These are phyloP conservation scores for Vicia sativa DNA, from an alignment of 306 rosid species.

Conservation along the genomic window DNA sequence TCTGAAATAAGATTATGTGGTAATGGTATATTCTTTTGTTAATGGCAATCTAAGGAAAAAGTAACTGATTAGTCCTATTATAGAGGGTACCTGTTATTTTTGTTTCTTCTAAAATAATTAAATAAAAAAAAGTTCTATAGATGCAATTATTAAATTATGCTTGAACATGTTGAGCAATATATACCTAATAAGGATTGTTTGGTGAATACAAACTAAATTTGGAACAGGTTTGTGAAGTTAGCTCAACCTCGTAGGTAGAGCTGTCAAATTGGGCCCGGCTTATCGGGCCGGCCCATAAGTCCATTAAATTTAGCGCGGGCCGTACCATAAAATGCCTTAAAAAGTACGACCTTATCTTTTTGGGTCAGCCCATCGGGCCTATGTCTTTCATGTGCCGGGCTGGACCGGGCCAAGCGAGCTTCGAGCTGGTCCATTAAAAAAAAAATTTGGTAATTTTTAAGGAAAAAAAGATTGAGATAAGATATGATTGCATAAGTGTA, in stretches of 20 bases:
- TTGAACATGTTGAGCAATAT: conserved; percentile 3
- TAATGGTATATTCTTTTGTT: conserved; percentile 6
- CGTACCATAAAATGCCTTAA: too few species aligned
- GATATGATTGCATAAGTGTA: too few species aligned
- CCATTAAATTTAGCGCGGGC: too few species aligned
- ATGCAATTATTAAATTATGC: background rate
- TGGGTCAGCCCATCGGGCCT: too few species aligned
- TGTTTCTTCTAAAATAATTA: conserved; percentile 5
- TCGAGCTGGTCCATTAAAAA: too few species aligned
- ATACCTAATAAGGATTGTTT: conserved; percentile 1
- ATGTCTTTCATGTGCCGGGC: too few species aligned
- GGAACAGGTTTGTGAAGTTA: background rate
- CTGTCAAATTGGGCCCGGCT: too few species aligned
- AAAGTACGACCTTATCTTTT: too few species aligned
- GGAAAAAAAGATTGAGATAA: too few species aligned
- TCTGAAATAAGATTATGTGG: background rate
- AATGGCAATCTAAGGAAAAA: background rate
- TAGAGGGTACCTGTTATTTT: background rate
- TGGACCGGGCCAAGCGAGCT: too few species aligned
- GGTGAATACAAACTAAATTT: background rate
- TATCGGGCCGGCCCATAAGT: too few species aligned
- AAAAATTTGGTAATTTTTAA: too few species aligned
- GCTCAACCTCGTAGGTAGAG: background rate
- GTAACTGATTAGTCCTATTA: background rate
- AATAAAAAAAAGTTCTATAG: background rate